A percentile compares a stretch with the other conserved stretches of the same genome.
Conservation (phyloP, 208 protist genomes). For the Polymyxa betae region DNA sequence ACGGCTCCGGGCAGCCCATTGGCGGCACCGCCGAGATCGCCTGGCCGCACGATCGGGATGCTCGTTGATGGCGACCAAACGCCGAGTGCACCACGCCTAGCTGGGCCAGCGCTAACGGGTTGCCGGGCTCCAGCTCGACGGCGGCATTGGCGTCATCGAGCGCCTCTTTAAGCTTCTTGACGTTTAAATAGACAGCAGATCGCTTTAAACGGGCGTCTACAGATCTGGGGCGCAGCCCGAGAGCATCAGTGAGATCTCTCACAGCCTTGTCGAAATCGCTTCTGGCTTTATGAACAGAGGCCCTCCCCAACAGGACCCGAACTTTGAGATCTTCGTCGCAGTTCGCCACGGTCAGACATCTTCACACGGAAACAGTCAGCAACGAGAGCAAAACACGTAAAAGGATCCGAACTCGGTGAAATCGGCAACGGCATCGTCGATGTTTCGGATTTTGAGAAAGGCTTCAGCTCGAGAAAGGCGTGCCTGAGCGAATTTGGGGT, state of each 20-base stretch:
- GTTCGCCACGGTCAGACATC: background rate
- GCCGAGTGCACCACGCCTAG: background rate
- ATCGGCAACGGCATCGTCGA: background rate
- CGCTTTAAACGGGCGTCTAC: background rate
- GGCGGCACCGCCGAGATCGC: background rate
- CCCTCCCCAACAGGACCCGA: background rate
- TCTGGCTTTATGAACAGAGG: background rate
- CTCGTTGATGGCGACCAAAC: background rate
- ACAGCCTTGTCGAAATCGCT: background rate
- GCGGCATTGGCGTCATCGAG: background rate
- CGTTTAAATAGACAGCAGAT: background rate
- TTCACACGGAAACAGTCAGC: background rate
- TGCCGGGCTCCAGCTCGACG: background rate
- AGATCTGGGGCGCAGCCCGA: background rate
- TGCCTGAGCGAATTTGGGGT: constrained; percentile 15
- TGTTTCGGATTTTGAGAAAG: background rate
- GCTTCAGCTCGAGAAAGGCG: background rate
- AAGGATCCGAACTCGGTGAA: background rate
- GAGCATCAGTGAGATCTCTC: constrained; percentile 6
- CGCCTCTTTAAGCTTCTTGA: background rate
- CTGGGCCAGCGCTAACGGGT: background rate
- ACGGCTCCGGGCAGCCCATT: background rate
- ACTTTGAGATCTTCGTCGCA: background rate
- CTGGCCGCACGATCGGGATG: background rate
- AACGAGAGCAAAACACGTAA: background rate